Base-by-base conservation (phyloP, 345 rosid genomes). In the Eucalyptus marginata region DNA sequence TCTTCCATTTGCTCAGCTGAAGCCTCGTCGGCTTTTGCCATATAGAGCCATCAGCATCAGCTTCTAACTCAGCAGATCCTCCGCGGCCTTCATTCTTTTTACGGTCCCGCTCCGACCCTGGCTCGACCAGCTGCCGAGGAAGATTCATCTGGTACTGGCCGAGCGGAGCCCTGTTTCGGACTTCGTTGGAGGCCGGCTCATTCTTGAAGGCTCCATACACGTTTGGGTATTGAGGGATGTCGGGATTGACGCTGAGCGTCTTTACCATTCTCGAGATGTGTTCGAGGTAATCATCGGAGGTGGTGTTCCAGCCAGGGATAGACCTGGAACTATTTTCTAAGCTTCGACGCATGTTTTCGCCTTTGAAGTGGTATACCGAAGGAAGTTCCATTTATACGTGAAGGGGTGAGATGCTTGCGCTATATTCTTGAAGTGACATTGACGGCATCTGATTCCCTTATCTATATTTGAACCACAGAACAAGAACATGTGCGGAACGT, bases 211-310 rank as follows among this genome's bases (percentile, higher is more conserved):
- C 89, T 89, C 84, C 89, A 90, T 88, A 87, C 22, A 92, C 90
- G 29, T 11, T 91, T 1, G 94, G 95, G 92, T 93, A 94, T 14
- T 87, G 92, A 46, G 93, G 90, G 25, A 83, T 52, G 47, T 87
- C 94, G 18, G 87, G 51, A 33, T 90, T 84, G 33, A 87, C 54
- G 62, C 88, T 91, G 10, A 93, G 87, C 91, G 3, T 68, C 89
- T 89, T 90, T 31, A 89, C 86, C n/a, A 91, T 87, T 27, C 9
- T 80, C 6, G 93, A 12, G 49, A 93, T 11, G 88, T 92, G 93
- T 20, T 66, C 68, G 86, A 89, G 91, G 93, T 90, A 92, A 49
- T 92, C 96, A 2, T 76, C 29, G 68, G 95, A 92, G 24, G 91
- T 87, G 8, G 88, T 89, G 52, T 86, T 89, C 93, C 92, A 87